Evolutionary conservation across 73 alveolate species (phyloP), one percentile per base, ranked within the genome.

Genomic region (Paramecium octaurelia): DNA sequence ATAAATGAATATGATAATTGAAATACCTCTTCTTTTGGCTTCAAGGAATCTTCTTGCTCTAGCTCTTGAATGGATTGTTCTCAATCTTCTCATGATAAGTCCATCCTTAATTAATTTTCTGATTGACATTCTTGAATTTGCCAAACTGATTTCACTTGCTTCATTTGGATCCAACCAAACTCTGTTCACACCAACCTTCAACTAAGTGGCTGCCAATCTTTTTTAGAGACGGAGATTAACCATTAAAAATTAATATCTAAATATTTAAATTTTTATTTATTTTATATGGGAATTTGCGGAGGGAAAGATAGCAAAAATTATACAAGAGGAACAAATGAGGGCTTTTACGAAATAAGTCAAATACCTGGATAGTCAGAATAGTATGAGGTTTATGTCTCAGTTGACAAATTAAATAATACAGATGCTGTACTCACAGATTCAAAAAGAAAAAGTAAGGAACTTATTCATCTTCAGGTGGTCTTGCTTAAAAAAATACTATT

Each of bases 101-200:
- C 99, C 99, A 92, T 98, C 99, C 96, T 97, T 97, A 96, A 93
- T 94, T 73, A 97, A 96, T 95, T 97, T 97, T 92, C 99, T 94
- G 93, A 97, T 94, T 95, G 96, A 94, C 90, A 92, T 93, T 89
- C 99, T 95, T 76, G 99, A 96, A 97, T 96, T 97, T 86, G 99
- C 99, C 88, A 97, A 95, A 42, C 98, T 96, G 76, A 97, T 96
- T 95, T 97, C 99, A 86, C 95, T 94, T 68, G 98, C 95, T 95
- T 98, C 99, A 86, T 98, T 98, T 93, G 99, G 99, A 93, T 98
- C 99, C 95, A 98, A 95, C 99, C 99, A 98, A 80, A 98, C 98
- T 95, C 99, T 95, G 75, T 95, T 96, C 80, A 92, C 86, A 58
- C 99, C 99, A 91, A 97, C 95, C 91, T 97, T 96, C 80, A 97